phyloP scores from a whole-genome alignment of 208 protist species.

The Crithidia brevicula region DNA sequence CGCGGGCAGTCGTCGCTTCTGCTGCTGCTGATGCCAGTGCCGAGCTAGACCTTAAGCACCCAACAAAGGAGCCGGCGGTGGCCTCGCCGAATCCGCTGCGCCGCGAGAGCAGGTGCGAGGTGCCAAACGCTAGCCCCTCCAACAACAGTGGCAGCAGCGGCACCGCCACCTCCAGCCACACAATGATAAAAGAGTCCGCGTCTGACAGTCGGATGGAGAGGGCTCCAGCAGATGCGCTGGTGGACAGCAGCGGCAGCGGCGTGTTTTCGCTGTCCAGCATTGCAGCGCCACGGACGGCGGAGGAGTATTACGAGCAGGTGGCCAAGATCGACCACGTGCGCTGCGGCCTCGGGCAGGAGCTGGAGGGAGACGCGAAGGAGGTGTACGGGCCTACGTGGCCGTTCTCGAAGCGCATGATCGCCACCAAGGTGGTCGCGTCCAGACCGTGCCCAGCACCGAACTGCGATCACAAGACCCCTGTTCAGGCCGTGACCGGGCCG shows the following conservation, averaged over 20 bases:
- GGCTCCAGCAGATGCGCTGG: not conserved
- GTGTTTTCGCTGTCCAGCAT: constrained; percentile 26
- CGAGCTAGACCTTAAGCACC: too few species aligned
- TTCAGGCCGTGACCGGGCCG: constrained; percentile 34
- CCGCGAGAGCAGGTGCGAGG: not conserved
- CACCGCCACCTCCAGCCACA: not conserved
- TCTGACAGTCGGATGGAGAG: not conserved
- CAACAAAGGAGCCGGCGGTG: not conserved
- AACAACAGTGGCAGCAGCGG: not conserved
- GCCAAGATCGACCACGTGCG: constrained; percentile 36
- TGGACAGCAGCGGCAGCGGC: not conserved
- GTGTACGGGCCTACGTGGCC: constrained; percentile 53
- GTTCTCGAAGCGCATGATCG: constrained; percentile 31
- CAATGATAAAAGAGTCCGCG: not conserved
- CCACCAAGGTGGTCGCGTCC: constrained; percentile 21
- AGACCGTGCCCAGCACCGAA: constrained; percentile 28
- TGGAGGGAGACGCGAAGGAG: constrained; percentile 29
- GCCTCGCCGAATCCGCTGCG: not conserved
- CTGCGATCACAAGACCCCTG: constrained; percentile 25
- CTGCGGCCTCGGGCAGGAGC: constrained; percentile 42
- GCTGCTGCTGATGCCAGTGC: too few species aligned
- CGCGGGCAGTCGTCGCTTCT: not conserved
- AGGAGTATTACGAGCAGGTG: constrained; percentile 39
- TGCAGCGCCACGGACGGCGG: constrained; percentile 30
- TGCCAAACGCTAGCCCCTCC: not conserved